Percentiles rank a stretch among this genome's conserved stretches.
phyloP scores from a whole-genome alignment of 371 early-diverging fungal species.

The Lichtheimia corymbifera region DNA sequence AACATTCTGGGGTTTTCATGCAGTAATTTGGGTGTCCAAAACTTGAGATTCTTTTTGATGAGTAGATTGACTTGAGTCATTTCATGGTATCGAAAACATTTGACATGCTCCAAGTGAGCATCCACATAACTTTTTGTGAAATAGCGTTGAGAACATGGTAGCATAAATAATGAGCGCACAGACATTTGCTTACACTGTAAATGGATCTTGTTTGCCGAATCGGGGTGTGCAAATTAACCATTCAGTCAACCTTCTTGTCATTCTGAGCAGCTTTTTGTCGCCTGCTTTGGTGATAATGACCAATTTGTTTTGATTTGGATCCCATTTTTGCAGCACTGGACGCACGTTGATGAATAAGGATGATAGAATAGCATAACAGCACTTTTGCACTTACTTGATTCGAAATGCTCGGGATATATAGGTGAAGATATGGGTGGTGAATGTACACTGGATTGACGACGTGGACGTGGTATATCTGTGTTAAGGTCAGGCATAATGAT shows the following conservation, averaged over 20 bases:
- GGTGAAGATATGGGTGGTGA: too few species aligned
- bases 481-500: too few species aligned
- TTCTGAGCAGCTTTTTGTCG: conserved; percentile 67
- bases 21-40: conserved; percentile 80
- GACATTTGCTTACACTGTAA: conserved; percentile 57
- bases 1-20: conserved; percentile 64
- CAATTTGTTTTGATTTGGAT: conserved; percentile 55
- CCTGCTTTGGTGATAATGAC: conserved; percentile 87
- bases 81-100: conserved; percentile 54
- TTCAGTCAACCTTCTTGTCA: conserved; percentile 76
- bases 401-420: too few species aligned
- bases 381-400: not conserved
- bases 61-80: conserved; percentile 43
- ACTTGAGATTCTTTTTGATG: conserved; percentile 54
- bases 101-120: conserved; percentile 53
- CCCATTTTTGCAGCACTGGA: conserved; percentile 36
- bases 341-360: not conserved
- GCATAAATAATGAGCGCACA: not conserved
- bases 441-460: too few species aligned
- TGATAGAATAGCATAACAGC: not conserved
- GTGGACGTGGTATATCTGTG: too few species aligned
- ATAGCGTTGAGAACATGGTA: not conserved
- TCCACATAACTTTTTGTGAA: conserved; percentile 64
- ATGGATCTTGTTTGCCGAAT: conserved; percentile 50
- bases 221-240: conserved; percentile 72